Evolutionary conservation across 352 stramenopile species (phyloP).

Genomic region (Pilasporangium apinafurcum): DNA sequence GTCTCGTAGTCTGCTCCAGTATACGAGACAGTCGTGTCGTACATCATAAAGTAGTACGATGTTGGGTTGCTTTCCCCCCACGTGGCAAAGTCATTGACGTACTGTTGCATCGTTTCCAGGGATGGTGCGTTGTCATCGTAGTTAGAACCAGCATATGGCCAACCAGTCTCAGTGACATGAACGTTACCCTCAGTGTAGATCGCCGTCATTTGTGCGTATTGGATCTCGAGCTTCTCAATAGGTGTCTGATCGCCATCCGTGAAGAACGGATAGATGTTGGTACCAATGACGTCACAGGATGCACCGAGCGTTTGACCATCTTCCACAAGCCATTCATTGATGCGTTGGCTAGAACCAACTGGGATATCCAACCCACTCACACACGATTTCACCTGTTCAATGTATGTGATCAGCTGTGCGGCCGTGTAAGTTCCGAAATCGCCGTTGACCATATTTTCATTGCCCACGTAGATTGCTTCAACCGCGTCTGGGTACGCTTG

Average conservation of each 20-base stretch:
- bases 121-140: constrained; percentile 16
- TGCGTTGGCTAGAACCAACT: constrained; percentile 46
- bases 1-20: constrained; percentile 24
- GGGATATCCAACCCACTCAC: constrained; percentile 25
- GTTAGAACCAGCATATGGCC: constrained; percentile 39
- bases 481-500: constrained; percentile 21
- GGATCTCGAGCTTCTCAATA: constrained; percentile 24
- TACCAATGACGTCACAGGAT: constrained; percentile 19
- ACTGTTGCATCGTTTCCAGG: constrained; percentile 16
- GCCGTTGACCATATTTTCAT: constrained; percentile 62
- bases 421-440: constrained; percentile 30
- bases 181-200: constrained; percentile 15
- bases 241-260: constrained; percentile 37
- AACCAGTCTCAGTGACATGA: constrained; percentile 47
- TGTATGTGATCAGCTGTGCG: constrained; percentile 36
- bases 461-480: constrained; percentile 64
- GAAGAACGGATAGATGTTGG: constrained; percentile 81
- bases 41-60: constrained; percentile 43
- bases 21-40: constrained; percentile 26
- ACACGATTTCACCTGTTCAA: constrained; percentile 49
- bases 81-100: constrained; percentile 20
- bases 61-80: constrained; percentile 15
- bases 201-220: constrained; percentile 32
- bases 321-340: constrained; percentile 31
- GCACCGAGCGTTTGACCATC: no score